These are phyloP conservation scores for Botryotinia calthae DNA, from an alignment of 2,329 filamentous ascomycete genomes.

Conservation along the genomic window DNA sequence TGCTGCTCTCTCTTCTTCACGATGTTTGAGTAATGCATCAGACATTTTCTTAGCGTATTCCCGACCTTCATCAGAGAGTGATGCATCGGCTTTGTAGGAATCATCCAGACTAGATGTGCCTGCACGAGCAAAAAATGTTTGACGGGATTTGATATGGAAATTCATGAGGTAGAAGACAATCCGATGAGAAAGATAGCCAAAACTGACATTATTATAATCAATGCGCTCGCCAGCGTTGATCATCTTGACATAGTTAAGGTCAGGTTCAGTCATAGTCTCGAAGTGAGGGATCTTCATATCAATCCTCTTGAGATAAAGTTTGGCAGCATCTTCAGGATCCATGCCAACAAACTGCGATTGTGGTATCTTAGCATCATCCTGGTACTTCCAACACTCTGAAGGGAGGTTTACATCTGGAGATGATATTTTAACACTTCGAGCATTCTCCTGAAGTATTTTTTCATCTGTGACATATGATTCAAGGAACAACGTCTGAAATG, in stretches of 20 bases:
- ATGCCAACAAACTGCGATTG: conserved; percentile 75
- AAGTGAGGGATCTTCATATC: conserved; percentile 91
- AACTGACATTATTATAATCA: conserved; percentile 94
- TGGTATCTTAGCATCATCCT: conserved; percentile 21
- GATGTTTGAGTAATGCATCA: conserved; percentile 76
- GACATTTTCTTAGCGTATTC: conserved; percentile 85
- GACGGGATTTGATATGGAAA: conserved; percentile 90
- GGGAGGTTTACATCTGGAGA: conserved; percentile 74
- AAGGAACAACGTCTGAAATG: conserved; percentile 79
- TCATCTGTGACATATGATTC: conserved; percentile 95
- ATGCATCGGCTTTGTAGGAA: conserved; percentile 87
- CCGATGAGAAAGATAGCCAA: conserved; percentile 92
- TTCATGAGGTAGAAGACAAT: conserved; percentile 99
- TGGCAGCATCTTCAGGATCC: conserved; percentile 87
- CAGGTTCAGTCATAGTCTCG: conserved; percentile 91
- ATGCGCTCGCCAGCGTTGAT: conserved; percentile 94
- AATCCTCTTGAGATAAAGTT: conserved; percentile 87
- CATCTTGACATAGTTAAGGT: conserved; percentile 99
- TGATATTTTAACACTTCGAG: conserved; percentile 94
- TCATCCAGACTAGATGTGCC: conserved; percentile 86
- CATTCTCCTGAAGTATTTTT: conserved; percentile 91
- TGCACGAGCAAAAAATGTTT: conserved; percentile 88
- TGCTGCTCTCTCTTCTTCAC: conserved; percentile 74
- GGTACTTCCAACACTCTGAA: conserved; percentile 14
- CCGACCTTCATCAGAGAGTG: conserved; percentile 74